These are phyloP conservation scores for Trichoderma aggressivum DNA, from an alignment of 2,329 filamentous ascomycete species.

Conservation along the genomic window DNA sequence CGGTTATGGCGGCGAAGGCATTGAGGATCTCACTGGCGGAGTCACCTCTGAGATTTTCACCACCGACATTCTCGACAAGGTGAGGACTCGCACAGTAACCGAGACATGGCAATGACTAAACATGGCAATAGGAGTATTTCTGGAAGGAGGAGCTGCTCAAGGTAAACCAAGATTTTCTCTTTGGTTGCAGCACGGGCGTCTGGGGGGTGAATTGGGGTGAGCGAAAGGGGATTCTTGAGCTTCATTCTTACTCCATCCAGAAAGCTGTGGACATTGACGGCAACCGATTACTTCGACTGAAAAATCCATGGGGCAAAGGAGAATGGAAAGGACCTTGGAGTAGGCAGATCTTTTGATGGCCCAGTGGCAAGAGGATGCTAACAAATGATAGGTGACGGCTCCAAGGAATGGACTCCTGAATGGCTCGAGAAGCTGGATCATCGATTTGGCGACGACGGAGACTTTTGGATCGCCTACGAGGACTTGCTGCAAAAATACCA, in stretches of 20 bases:
- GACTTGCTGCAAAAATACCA: constrained; percentile 59
- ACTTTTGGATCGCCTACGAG: constrained; percentile 58
- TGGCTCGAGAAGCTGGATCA: constrained; percentile 71
- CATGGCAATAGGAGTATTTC: constrained; percentile 46
- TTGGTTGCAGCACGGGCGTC: constrained; percentile 54
- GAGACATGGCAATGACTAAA: not conserved
- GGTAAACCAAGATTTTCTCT: constrained; percentile 74
- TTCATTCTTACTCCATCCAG: constrained; percentile 62
- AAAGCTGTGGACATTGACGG: constrained; percentile 55
- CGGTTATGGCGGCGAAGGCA: constrained; percentile 60
- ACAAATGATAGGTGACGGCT: constrained; percentile 58
- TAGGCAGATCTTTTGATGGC: constrained; percentile 18
- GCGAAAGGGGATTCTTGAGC: constrained; percentile 55
- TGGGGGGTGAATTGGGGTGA: constrained; percentile 35
- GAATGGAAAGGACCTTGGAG: constrained; percentile 82
- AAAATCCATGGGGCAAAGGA: constrained; percentile 76
- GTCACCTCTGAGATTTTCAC: constrained; percentile 65
- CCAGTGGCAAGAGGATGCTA: constrained; percentile 13
- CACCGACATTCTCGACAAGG: constrained; percentile 68
- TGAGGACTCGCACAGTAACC: constrained; percentile 36
- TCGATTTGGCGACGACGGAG: constrained; percentile 73
- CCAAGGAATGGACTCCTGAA: constrained; percentile 78
- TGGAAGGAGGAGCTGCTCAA: constrained; percentile 76
- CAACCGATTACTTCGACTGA: constrained; percentile 60
- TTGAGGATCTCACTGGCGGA: constrained; percentile 61